Conservation (phyloP, 306 rosid genomes). For the Boehmeria nivea region DNA sequence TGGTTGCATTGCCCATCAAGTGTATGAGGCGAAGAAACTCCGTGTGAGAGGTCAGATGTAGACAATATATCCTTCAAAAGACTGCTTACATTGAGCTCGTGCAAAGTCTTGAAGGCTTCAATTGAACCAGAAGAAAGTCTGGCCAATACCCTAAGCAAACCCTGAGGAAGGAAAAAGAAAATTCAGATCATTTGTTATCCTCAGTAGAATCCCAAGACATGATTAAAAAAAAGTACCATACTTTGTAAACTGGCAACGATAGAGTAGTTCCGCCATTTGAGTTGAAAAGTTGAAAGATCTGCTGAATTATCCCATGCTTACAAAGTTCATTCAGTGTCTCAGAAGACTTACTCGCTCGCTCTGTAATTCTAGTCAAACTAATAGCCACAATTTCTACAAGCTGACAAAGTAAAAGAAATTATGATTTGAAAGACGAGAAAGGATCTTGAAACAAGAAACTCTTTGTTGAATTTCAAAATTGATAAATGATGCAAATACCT, state of each 20-base stretch:
- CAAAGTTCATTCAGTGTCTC: constrained; percentile 87
- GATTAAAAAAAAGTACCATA: constrained; percentile 24
- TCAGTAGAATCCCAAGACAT: constrained; percentile 10
- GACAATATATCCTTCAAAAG: constrained; percentile 65
- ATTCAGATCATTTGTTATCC: constrained; percentile 20
- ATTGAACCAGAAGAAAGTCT: constrained; percentile 78
- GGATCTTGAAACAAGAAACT: constrained; percentile 16
- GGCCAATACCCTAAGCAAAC: constrained; percentile 78
- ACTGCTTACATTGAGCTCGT: constrained; percentile 74
- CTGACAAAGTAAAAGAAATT: constrained; percentile 39
- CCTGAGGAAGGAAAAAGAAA: constrained; percentile 47
- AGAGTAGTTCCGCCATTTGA: constrained; percentile 54
- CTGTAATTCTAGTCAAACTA: constrained; percentile 76
- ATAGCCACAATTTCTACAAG: constrained; percentile 82
- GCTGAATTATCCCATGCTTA: constrained; percentile 69
- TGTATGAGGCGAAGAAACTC: constrained; percentile 56
- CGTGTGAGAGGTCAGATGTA: constrained; percentile 57
- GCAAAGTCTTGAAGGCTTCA: constrained; percentile 66
- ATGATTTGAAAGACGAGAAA: constrained; percentile 9
- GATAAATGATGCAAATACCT: constrained; percentile 42
- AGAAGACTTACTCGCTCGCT: constrained; percentile 57
- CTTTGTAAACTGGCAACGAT: constrained; percentile 63
- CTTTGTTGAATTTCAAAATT: background rate
- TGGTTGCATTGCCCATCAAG: constrained; percentile 72
- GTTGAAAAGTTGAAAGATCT: constrained; percentile 56